phyloP scores from a whole-genome alignment of 2,329 filamentous ascomycete species.

The Microdochium trichocladiopsis region DNA sequence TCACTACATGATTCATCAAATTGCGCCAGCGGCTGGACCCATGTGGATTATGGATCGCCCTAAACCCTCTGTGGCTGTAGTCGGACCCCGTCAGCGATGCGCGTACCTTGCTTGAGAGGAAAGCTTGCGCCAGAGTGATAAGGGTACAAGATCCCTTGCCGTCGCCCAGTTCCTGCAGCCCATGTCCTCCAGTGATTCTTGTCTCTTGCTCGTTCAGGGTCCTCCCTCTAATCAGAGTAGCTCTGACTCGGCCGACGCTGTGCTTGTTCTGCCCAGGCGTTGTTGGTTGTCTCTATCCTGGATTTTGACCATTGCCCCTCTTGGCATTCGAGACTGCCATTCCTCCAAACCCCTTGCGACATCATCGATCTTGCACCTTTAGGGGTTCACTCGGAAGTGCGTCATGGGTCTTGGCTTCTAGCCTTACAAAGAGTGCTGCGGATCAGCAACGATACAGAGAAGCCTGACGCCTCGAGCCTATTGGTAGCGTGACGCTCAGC shows the following conservation, averaged over 20 bases:
- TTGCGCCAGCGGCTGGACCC: not conserved
- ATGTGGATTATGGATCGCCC: not conserved
- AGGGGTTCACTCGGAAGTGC: not conserved
- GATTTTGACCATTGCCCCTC: not conserved
- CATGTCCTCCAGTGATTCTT: not conserved
- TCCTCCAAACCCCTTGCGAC: not conserved
- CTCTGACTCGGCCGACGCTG: too few species aligned
- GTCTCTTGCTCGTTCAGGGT: not conserved
- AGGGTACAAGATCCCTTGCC: not conserved
- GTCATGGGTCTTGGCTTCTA: not conserved
- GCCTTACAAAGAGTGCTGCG: not conserved
- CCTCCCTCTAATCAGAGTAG: not conserved
- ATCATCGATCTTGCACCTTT: not conserved
- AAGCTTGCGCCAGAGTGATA: not conserved
- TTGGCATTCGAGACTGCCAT: not conserved
- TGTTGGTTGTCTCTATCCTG: too few species aligned
- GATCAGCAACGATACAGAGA: not conserved
- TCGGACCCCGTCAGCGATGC: not conserved
- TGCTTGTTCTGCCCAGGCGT: too few species aligned
- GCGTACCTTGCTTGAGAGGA: not conserved
- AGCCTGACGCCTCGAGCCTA: not conserved
- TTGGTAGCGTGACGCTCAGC: not conserved
- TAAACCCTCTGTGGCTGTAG: not conserved
- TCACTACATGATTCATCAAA: not conserved
- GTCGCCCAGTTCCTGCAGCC: not conserved